Evolutionary conservation across 805 yeast genomes (phyloP).

Genomic region (Barnettozyma sp.): DNA sequence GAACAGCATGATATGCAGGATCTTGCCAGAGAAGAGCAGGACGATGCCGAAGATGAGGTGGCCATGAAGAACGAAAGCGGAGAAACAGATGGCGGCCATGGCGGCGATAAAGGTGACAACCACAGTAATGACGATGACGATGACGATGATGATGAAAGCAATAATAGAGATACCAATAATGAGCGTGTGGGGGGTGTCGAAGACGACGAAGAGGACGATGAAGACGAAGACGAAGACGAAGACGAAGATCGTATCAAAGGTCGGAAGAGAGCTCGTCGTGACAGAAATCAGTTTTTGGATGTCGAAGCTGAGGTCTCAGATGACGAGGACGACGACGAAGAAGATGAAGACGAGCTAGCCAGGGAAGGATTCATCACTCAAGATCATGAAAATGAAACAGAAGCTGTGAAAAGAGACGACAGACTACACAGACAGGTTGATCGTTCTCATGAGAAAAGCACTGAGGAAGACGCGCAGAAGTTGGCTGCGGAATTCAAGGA

Average conservation of each 20-base stretch:
- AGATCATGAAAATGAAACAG: conserved; percentile 61
- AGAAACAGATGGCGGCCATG: too few relatives aligned
- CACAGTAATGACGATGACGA: too few relatives aligned
- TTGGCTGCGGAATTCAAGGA: conserved; percentile 89
- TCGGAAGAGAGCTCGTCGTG: conserved; percentile 38
- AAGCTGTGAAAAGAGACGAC: conserved; percentile 48
- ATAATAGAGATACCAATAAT: conserved; percentile 7
- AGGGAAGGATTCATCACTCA: conserved; percentile 78
- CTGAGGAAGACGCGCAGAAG: conserved; percentile 91
- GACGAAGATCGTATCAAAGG: conserved; percentile 43
- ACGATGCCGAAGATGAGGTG: conserved; percentile 17
- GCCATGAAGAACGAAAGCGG: too few relatives aligned
- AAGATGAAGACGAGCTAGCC: conserved; percentile 81
- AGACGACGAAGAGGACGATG: conserved; percentile 32
- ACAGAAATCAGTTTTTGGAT: conserved; percentile 79
- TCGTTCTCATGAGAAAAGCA: conserved; percentile 75
- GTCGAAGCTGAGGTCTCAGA: conserved; percentile 99
- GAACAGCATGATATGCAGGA: conserved; percentile 22
- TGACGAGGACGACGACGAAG: conserved; percentile 95
- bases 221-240: conserved; percentile 41
- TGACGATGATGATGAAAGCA: too few relatives aligned
- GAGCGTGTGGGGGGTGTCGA: conserved; percentile 27
- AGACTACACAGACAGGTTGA: conserved; percentile 88
- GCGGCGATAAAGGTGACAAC: too few relatives aligned
- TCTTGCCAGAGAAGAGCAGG: conserved; percentile 19